phyloP scores from a whole-genome alignment of 495 filamentous ascomycete genomes.

The Hyaloscypha variabilis region DNA sequence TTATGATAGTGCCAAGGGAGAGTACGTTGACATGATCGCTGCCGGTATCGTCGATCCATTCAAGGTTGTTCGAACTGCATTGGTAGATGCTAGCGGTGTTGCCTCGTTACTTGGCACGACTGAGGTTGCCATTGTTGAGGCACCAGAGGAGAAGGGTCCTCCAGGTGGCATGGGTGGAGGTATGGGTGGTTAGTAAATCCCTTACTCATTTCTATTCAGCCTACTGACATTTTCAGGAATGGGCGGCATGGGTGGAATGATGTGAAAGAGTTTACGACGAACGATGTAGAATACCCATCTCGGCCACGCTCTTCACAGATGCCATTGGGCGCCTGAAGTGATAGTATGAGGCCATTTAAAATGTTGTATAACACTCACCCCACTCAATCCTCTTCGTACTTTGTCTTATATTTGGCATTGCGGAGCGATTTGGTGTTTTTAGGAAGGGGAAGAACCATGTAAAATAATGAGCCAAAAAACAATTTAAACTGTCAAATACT shows the following conservation, averaged over 20 bases:
- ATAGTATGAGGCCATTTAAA: slow-evolving; percentile 19
- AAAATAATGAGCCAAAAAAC: slow-evolving; percentile 32
- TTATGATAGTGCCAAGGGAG: slow-evolving; percentile 92
- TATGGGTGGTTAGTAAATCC: slow-evolving; percentile 59
- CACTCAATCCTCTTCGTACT: slow-evolving; percentile 31
- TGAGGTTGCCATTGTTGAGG: slow-evolving; percentile 96
- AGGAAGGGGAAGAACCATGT: slow-evolving; percentile 18
- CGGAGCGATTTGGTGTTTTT: slow-evolving; percentile 29
- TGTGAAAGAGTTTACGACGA: slow-evolving; percentile 39
- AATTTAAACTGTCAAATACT: slow-evolving; percentile 17
- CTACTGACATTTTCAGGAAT: slow-evolving; percentile 29
- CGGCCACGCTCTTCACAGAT: slow-evolving; percentile 17
- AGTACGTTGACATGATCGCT: slow-evolving; percentile 98
- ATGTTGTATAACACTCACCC: slow-evolving; percentile 34
- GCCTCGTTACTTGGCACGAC: slow-evolving; percentile 97
- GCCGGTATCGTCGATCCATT: slow-evolving; percentile 97
- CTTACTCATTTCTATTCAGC: background rate
- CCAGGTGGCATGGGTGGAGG: slow-evolving; percentile 69
- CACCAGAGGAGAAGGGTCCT: slow-evolving; percentile 81
- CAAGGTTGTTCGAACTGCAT: slow-evolving; percentile 96
- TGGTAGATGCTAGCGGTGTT: slow-evolving; percentile 94
- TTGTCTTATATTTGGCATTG: slow-evolving; percentile 34
- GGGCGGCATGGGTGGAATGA: slow-evolving; percentile 49
- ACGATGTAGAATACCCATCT: slow-evolving; percentile 26
- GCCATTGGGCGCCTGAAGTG: slow-evolving; percentile 16